These are phyloP conservation scores for Eutrema japonicum DNA, from an alignment of 345 rosid species.

Conservation along the genomic window DNA sequence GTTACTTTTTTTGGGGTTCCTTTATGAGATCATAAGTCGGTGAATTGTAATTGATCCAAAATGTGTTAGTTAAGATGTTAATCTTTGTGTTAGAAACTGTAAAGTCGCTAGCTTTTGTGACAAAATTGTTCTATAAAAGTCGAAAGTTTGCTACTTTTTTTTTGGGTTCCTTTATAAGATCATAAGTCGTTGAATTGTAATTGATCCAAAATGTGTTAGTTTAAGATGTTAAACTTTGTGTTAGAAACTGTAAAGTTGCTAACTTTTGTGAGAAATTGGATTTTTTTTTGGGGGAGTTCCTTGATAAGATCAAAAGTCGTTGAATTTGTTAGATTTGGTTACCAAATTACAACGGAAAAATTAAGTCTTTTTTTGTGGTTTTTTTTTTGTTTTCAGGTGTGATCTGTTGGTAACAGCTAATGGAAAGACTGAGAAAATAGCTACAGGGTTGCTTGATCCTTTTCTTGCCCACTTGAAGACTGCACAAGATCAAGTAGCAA, in stretches of 20 bases:
- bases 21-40: background rate
- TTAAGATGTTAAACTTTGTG: conserved; percentile 11
- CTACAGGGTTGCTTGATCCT: conserved; percentile 88
- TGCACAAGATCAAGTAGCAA: conserved; percentile 79
- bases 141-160: background rate
- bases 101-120: conserved; percentile 10
- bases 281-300: background rate
- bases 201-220: conserved; percentile 10
- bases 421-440: conserved; percentile 84
- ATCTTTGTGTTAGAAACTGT: conserved; percentile 1
- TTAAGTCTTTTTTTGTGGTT: background rate
- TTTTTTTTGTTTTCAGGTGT: conserved; percentile 56
- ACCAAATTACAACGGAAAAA: conserved; percentile 13
- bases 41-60: background rate
- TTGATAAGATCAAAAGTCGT: conserved; percentile 3
- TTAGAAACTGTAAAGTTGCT: background rate
- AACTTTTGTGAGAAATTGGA: background rate
- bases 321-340: background rate
- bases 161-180: background rate
- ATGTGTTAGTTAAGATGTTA: conserved; percentile 8
- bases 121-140: background rate
- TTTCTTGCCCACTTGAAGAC: conserved; percentile 86
- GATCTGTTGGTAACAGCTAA: conserved; percentile 80
- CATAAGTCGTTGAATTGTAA: background rate
- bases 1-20: background rate